phyloP scores from a whole-genome alignment of 345 rosid genomes.

The Gossypium arboreum region DNA sequence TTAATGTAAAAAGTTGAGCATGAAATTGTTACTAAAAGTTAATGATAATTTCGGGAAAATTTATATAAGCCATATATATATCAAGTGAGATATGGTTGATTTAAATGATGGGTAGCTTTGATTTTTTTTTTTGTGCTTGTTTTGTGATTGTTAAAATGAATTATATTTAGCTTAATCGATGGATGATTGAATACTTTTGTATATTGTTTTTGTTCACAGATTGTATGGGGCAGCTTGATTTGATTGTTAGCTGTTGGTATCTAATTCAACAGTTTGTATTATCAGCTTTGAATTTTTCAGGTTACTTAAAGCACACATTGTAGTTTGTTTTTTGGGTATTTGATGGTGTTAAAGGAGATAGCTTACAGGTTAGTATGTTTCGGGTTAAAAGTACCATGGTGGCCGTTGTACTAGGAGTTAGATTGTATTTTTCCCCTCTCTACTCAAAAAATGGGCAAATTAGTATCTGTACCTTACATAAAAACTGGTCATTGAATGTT shows the following conservation, averaged over 20 bases:
- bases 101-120: not conserved
- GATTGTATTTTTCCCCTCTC: no score
- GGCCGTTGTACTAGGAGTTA: no score
- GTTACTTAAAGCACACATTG: not conserved
- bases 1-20: no score
- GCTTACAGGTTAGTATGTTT: not conserved
- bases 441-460: no score
- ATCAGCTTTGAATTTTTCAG: not conserved
- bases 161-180: not conserved
- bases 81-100: not conserved
- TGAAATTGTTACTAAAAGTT: not conserved
- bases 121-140: not conserved
- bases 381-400: no score
- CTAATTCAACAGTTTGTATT: not conserved
- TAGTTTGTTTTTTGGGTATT: not conserved
- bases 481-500: no score
- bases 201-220: not conserved
- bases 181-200: not conserved
- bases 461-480: no score
- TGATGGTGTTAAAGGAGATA: not conserved
- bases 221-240: not conserved
- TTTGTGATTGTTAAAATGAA: not conserved
- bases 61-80: not conserved
- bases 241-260: not conserved
- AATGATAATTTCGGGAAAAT: not conserved